A percentile compares a stretch with the other conserved stretches of the same genome.
Evolutionary conservation across 495 filamentous ascomycete genomes (phyloP).

Genomic region (Lichina pygmaea): DNA sequence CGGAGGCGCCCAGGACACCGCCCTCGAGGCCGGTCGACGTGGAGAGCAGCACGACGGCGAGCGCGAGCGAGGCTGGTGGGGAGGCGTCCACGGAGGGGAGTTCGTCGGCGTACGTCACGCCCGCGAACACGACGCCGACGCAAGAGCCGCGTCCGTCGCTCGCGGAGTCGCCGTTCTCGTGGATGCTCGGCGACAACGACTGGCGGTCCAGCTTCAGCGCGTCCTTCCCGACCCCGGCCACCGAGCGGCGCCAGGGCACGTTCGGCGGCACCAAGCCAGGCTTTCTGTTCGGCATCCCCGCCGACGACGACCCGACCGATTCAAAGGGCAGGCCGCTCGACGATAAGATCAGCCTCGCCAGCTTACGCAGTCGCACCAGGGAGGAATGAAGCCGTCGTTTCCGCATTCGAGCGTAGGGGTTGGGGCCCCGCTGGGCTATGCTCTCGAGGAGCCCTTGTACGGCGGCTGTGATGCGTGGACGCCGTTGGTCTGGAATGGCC

Average conservation of each 20-base stretch:
- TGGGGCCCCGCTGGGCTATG: too few species aligned
- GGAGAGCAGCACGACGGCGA: background rate
- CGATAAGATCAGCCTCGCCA: background rate
- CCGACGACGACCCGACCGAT: background rate
- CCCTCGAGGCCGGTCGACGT: background rate
- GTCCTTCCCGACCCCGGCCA: background rate
- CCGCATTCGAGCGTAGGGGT: too few species aligned
- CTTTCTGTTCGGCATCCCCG: conserved; percentile 1
- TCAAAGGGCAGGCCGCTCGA: background rate
- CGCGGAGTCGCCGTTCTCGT: conserved; percentile 71
- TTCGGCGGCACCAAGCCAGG: background rate
- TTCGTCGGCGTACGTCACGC: background rate
- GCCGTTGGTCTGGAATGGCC: too few species aligned
- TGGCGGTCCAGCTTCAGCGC: background rate
- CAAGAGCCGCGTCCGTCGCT: conserved; percentile 28
- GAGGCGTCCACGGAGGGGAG: background rate
- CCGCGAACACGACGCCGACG: background rate
- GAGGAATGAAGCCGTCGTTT: background rate
- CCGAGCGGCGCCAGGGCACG: background rate
- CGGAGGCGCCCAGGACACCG: background rate
- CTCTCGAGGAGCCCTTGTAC: too few species aligned
- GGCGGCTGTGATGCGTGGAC: too few species aligned
- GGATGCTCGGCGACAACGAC: conserved; percentile 58
- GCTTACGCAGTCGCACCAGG: background rate
- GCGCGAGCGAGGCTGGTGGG: background rate